Conservation (phyloP, 2,329 filamentous ascomycete genomes). For the Aureobasidium namibiae region DNA sequence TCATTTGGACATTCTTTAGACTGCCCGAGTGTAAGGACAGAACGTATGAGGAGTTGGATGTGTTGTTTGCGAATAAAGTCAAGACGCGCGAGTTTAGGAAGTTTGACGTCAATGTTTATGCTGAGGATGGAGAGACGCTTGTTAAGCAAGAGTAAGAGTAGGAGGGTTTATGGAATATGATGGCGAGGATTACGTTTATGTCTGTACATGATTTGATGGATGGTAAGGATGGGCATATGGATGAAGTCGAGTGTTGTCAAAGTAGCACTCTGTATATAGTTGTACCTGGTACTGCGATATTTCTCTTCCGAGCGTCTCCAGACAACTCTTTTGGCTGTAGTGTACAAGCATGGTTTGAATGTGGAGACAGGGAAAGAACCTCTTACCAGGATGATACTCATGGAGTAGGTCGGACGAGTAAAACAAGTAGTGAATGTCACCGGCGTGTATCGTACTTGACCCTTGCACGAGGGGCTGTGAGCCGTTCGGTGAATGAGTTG, state of each 20-base stretch:
- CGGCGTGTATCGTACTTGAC: slow-evolving; percentile 18
- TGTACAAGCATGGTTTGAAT: too few relatives aligned
- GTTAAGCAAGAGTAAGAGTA: not conserved
- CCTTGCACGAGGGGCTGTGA: slow-evolving; percentile 23
- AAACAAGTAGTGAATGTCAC: slow-evolving; percentile 24
- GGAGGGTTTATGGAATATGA: too few relatives aligned
- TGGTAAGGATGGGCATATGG: not conserved
- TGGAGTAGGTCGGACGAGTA: slow-evolving; percentile 25
- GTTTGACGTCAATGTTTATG: slow-evolving; percentile 3
- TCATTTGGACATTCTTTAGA: slow-evolving; percentile 31
- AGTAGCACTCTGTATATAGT: not conserved
- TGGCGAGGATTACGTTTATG: not conserved
- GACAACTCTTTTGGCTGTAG: too few relatives aligned
- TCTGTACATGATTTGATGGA: not conserved
- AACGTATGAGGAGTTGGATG: slow-evolving; percentile 36
- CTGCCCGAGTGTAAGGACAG: slow-evolving; percentile 34
- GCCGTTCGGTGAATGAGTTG: slow-evolving; percentile 20
- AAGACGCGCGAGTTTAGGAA: slow-evolving; percentile 26
- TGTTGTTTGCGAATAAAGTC: slow-evolving; percentile 33
- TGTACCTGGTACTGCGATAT: not conserved
- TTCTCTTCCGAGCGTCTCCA: too few relatives aligned
- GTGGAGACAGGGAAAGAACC: too few relatives aligned
- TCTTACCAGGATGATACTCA: too few relatives aligned
- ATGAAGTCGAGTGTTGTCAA: not conserved
- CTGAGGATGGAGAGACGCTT: slow-evolving; percentile 1